Evolutionary conservation across 345 rosid genomes (phyloP).

Genomic region (Cochlearia excelsa): DNA sequence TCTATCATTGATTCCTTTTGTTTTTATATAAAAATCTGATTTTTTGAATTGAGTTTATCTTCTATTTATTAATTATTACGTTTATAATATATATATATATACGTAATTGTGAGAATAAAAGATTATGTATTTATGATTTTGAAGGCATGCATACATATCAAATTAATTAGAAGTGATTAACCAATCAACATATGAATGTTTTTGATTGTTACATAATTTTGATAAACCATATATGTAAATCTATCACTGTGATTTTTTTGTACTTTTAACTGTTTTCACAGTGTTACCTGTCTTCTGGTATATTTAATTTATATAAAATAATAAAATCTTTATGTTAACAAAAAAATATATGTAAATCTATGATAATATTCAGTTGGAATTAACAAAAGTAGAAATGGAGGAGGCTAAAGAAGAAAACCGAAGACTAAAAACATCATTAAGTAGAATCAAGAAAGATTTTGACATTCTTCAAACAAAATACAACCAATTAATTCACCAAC

Average conservation of each 20-base stretch:
- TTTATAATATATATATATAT: neutral
- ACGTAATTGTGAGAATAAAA: neutral
- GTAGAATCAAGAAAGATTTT: conserved; percentile 59
- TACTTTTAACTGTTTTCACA: too few relatives aligned
- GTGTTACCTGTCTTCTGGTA: too few relatives aligned
- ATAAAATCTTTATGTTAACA: too few relatives aligned
- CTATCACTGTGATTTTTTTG: too few relatives aligned
- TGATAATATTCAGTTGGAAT: conserved; percentile 52
- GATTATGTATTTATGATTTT: neutral
- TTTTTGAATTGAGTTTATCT: too few relatives aligned
- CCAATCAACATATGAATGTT: neutral
- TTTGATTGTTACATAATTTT: neutral
- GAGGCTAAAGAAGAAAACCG: conserved; percentile 73
- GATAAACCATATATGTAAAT: neutral
- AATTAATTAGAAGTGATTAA: neutral
- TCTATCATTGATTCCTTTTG: too few relatives aligned
- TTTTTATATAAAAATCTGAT: too few relatives aligned
- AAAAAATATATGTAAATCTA: conserved; percentile 1
- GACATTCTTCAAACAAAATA: conserved; percentile 55
- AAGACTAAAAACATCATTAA: conserved; percentile 56
- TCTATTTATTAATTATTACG: too few relatives aligned
- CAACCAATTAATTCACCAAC: conserved; percentile 40
- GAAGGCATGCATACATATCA: conserved; percentile 10
- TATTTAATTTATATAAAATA: too few relatives aligned
- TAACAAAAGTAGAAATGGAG: conserved; percentile 65